phyloP scores from a whole-genome alignment of 2,329 filamentous ascomycete genomes.

The Aureobasidium uvarum region DNA sequence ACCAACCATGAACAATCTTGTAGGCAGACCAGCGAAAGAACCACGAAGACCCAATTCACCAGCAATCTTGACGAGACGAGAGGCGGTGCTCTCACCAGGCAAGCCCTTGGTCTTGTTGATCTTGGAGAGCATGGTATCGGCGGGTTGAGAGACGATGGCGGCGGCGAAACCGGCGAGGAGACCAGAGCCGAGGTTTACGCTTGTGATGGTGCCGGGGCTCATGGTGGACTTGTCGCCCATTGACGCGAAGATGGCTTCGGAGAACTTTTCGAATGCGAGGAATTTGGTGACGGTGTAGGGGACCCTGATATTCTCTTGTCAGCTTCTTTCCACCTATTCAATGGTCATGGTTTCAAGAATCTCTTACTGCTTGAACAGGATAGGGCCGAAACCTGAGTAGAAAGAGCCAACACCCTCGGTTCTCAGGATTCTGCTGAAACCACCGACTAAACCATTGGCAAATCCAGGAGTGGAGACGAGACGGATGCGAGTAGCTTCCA shows the following conservation, averaged over 20 bases:
- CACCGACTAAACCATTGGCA: slow-evolving; percentile 72
- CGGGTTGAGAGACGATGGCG: slow-evolving; percentile 82
- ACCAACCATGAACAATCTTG: slow-evolving; percentile 73
- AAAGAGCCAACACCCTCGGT: slow-evolving; percentile 81
- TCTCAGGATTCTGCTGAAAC: slow-evolving; percentile 79
- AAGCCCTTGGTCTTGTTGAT: slow-evolving; percentile 93
- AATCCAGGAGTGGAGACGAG: slow-evolving; percentile 86
- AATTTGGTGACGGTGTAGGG: slow-evolving; percentile 96
- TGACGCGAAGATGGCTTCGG: slow-evolving; percentile 66
- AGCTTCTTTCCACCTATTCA: background rate
- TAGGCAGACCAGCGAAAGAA: slow-evolving; percentile 76
- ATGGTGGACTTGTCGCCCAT: slow-evolving; percentile 67
- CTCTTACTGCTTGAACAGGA: slow-evolving; percentile 72
- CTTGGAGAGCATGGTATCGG: slow-evolving; percentile 91
- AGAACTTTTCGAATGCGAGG: slow-evolving; percentile 87
- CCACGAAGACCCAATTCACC: slow-evolving; percentile 74
- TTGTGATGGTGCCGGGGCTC: slow-evolving; percentile 68
- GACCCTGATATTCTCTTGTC: slow-evolving; percentile 54
- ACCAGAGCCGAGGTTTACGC: slow-evolving; percentile 80
- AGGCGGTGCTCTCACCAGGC: slow-evolving; percentile 78
- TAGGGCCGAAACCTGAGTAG: slow-evolving; percentile 88
- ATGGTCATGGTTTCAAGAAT: too few species aligned
- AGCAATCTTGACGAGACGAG: slow-evolving; percentile 81
- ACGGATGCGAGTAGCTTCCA: slow-evolving; percentile 91
- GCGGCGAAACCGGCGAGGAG: slow-evolving; percentile 84